These are phyloP conservation scores for Beta lomatogona DNA, from an alignment of 179 eudicot genomes.

Conservation along the genomic window DNA sequence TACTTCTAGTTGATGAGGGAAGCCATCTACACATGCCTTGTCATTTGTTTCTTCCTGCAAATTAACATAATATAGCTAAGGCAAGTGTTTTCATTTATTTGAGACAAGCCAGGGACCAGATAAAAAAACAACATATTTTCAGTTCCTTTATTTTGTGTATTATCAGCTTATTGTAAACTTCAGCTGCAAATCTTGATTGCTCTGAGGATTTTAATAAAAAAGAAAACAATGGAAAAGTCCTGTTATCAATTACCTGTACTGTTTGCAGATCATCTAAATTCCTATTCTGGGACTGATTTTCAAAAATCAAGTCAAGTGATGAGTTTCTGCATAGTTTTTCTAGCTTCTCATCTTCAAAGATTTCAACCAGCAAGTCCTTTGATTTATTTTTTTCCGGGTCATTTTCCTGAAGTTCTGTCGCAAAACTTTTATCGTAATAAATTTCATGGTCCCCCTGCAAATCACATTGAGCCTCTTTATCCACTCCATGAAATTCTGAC, in stretches of 20 bases:
- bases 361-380: conserved; percentile 27
- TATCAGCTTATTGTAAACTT: not conserved
- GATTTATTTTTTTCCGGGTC: conserved; percentile 17
- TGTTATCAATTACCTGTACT: conserved; percentile 36
- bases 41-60: conserved; percentile 25
- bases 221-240: not conserved
- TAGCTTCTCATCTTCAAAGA: conserved; percentile 28
- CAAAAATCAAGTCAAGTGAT: conserved; percentile 18
- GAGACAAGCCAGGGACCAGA: not conserved
- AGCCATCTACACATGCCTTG: conserved; percentile 3
- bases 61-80: not conserved
- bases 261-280: conserved; percentile 31
- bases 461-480: conserved; percentile 39
- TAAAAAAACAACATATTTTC: not conserved
- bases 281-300: conserved; percentile 18
- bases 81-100: not conserved
- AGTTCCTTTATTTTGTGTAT: not conserved
- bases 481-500: conserved; percentile 35
- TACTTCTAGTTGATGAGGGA: conserved; percentile 9
- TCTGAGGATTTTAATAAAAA: not conserved
- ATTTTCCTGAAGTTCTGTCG: conserved; percentile 21
- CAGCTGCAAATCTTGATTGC: not conserved
- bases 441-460: conserved; percentile 26
- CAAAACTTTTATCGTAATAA: conserved; percentile 17
- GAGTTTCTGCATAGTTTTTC: conserved; percentile 25